phyloP scores from a whole-genome alignment of 2,329 filamentous ascomycete species.

The Periconia macrospinosa region DNA sequence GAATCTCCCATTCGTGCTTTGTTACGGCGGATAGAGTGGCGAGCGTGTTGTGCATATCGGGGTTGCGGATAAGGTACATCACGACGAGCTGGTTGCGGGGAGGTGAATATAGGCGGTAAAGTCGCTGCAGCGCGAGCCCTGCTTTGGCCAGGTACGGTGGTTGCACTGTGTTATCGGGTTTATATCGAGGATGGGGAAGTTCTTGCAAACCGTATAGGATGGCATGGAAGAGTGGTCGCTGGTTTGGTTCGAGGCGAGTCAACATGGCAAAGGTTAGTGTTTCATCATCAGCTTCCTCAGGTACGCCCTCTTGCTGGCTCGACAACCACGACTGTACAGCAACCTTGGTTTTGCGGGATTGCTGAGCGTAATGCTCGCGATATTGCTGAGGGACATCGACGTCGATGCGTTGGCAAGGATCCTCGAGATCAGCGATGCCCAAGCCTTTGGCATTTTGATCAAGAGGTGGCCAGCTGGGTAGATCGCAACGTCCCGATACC shows the following conservation, averaged over 20 bases:
- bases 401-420: constrained; percentile 77
- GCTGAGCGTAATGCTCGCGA: constrained; percentile 85
- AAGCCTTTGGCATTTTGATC: constrained; percentile 59
- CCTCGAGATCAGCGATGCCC: constrained; percentile 55
- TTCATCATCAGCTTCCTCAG: constrained; percentile 90
- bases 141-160: constrained; percentile 75
- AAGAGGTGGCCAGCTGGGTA: constrained; percentile 89
- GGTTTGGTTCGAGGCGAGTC: constrained; percentile 76
- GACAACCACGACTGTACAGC: constrained; percentile 89
- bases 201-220: constrained; percentile 65
- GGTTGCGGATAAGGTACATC: constrained; percentile 83
- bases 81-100: constrained; percentile 86
- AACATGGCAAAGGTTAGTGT: constrained; percentile 91
- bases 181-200: constrained; percentile 60
- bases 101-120: constrained; percentile 73
- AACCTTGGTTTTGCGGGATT: constrained; percentile 89
- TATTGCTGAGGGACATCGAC: constrained; percentile 94
- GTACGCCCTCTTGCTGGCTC: constrained; percentile 75
- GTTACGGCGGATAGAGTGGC: constrained; percentile 86
- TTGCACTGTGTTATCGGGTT: constrained; percentile 65
- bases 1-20: constrained; percentile 92
- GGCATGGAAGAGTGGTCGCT: constrained; percentile 80
- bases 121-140: constrained; percentile 76
- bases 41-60: constrained; percentile 79
- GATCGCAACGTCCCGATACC: constrained; percentile 82